phyloP scores from a whole-genome alignment of 257 asterid species.

The Thymus mandschuricus region DNA sequence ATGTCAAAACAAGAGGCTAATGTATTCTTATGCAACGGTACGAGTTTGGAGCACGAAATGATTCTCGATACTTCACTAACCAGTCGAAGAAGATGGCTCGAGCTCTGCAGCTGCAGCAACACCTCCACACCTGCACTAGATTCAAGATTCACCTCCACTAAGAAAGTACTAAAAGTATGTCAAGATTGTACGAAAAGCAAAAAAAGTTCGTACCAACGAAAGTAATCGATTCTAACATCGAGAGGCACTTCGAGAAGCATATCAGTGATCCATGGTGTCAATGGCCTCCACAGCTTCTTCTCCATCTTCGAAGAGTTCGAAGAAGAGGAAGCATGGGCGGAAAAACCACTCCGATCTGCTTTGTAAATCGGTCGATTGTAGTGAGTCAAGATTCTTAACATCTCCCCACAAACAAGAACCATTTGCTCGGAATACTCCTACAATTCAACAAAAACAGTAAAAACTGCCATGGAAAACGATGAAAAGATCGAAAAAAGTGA shows the following conservation, averaged over 20 bases:
- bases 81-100: slow-evolving; percentile 80
- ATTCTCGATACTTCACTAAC: slow-evolving; percentile 47
- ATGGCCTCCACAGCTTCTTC: slow-evolving; percentile 70
- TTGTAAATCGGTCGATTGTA: slow-evolving; percentile 80
- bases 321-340: no score
- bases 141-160: background rate
- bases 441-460: background rate
- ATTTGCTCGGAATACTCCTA: slow-evolving; percentile 84
- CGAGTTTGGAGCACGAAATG: background rate
- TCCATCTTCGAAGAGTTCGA: slow-evolving; percentile 32
- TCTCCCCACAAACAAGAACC: slow-evolving; percentile 93
- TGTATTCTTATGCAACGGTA: no score
- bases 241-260: slow-evolving; percentile 80
- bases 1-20: no score
- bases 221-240: slow-evolving; percentile 77
- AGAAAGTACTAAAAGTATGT: no score
- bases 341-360: slow-evolving; percentile 32
- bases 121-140: slow-evolving; percentile 87
- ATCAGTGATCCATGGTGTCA: slow-evolving; percentile 91
- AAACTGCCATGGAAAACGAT: no score
- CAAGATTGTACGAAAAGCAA: no score
- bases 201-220: slow-evolving; percentile 50
- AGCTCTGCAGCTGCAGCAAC: slow-evolving; percentile 92
- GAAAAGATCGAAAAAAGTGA: background rate
- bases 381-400: slow-evolving; percentile 78